Percentiles rank a stretch among this genome's conserved stretches.
Evolutionary conservation across 202 grass and related monocot genomes (phyloP).

Genomic region (Hordeum pubiflorum): DNA sequence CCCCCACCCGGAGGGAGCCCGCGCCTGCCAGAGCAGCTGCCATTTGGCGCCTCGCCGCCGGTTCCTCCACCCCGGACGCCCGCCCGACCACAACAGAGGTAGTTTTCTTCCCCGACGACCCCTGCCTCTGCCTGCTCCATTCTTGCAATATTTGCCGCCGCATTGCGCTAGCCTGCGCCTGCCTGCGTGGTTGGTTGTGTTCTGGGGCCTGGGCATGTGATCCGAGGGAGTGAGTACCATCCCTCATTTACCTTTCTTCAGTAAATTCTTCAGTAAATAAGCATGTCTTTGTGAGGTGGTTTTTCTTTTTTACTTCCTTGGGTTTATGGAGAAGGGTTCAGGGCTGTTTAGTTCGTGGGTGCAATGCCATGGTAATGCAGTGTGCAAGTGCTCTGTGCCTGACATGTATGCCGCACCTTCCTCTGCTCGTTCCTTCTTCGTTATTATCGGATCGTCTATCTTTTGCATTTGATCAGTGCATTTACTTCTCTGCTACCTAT

Average conservation of each 20-base stretch:
- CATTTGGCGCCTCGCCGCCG: constrained; percentile 32
- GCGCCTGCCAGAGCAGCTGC: neutral
- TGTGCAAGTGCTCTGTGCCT: neutral
- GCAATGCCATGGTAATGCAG: constrained; percentile 3
- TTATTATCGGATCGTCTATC: neutral
- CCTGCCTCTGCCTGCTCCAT: neutral
- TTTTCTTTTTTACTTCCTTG: neutral
- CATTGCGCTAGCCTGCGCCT: neutral
- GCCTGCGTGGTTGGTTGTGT: neutral
- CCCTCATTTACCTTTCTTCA: neutral
- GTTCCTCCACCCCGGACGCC: neutral
- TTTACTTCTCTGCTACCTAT: neutral
- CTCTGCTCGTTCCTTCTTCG: neutral
- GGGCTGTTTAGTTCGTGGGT: neutral
- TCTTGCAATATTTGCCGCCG: constrained; percentile 1
- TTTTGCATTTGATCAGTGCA: neutral
- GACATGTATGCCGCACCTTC: neutral
- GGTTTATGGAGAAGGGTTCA: neutral
- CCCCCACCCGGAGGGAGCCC: neutral
- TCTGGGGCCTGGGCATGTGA: neutral
- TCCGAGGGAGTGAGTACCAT: neutral
- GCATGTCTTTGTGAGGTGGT: neutral
- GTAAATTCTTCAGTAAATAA: neutral
- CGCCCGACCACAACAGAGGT: neutral
- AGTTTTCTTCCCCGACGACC: neutral